Conservation (phyloP, 129 eudicot genomes). For the Solidago caesia region DNA sequence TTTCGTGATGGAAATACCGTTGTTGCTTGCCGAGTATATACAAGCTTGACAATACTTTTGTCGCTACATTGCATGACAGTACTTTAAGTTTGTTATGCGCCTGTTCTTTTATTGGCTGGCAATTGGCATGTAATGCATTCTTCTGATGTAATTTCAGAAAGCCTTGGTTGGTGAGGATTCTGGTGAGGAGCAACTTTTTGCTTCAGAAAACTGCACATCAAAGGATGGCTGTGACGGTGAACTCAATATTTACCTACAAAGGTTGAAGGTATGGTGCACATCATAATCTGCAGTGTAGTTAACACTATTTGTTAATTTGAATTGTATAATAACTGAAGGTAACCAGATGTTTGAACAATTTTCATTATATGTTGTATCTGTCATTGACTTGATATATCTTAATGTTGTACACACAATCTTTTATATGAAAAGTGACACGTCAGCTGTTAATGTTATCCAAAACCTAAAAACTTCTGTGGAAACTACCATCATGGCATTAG, state of each 20-base stretch:
- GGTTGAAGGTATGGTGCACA: constrained; percentile 55
- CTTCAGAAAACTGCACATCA: constrained; percentile 45
- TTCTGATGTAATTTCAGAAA: constrained; percentile 48
- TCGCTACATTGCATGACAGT: constrained; percentile 3
- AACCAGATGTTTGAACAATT: constrained; percentile 5
- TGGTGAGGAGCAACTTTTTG: constrained; percentile 89
- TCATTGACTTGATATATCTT: background rate
- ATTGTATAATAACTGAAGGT: constrained; percentile 20
- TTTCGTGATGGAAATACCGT: background rate
- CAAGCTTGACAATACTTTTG: background rate
- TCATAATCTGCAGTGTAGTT: constrained; percentile 1
- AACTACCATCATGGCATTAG: background rate
- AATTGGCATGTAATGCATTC: background rate
- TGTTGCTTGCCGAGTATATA: background rate
- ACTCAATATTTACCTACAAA: constrained; percentile 55
- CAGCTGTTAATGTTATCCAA: background rate
- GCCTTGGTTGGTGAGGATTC: constrained; percentile 92
- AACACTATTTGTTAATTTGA: constrained; percentile 7
- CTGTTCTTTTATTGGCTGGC: background rate
- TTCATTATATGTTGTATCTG: background rate
- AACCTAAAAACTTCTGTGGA: background rate
- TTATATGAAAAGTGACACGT: constrained; percentile 11
- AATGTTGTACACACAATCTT: constrained; percentile 15
- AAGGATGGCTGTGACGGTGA: constrained; percentile 58
- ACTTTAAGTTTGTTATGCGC: background rate